phyloP scores from a whole-genome alignment of 1,139 yeast species.

The Sugiyamaella paludigena region DNA sequence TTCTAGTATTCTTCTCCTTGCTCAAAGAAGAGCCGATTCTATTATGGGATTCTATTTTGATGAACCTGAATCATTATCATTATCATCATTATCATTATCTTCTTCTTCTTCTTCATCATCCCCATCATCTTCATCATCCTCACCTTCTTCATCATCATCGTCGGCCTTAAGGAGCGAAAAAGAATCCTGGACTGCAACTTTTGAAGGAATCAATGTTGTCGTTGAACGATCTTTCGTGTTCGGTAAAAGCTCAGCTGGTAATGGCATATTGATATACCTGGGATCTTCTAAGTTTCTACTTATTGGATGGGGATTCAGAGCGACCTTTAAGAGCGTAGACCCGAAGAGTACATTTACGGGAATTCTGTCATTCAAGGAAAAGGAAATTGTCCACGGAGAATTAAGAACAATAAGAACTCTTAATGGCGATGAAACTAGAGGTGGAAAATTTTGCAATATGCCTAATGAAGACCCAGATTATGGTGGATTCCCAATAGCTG shows the following conservation, averaged over 20 bases:
- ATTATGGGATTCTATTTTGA: constrained; percentile 15
- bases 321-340: constrained; percentile 2
- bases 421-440: constrained; percentile 20
- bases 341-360: constrained; percentile 6
- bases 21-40: not conserved
- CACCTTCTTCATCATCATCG: not conserved
- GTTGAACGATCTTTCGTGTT: constrained; percentile 14
- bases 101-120: not conserved
- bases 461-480: constrained; percentile 19
- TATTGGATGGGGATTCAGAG: constrained; percentile 16
- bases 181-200: not conserved
- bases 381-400: constrained; percentile 5
- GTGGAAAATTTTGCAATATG: constrained; percentile 16
- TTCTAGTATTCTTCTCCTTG: constrained; percentile 6
- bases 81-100: not conserved
- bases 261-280: constrained; percentile 14
- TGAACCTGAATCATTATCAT: not conserved
- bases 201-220: constrained; percentile 1
- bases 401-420: constrained; percentile 11
- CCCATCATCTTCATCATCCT: too few relatives aligned
- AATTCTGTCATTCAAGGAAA: constrained; percentile 12
- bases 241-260: constrained; percentile 14
- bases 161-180: not conserved
- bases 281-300: constrained; percentile 10
- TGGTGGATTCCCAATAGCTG: constrained; percentile 17